Evolutionary conservation across 805 yeast genomes (phyloP).

Genomic region (Suhomyces emberorum): DNA sequence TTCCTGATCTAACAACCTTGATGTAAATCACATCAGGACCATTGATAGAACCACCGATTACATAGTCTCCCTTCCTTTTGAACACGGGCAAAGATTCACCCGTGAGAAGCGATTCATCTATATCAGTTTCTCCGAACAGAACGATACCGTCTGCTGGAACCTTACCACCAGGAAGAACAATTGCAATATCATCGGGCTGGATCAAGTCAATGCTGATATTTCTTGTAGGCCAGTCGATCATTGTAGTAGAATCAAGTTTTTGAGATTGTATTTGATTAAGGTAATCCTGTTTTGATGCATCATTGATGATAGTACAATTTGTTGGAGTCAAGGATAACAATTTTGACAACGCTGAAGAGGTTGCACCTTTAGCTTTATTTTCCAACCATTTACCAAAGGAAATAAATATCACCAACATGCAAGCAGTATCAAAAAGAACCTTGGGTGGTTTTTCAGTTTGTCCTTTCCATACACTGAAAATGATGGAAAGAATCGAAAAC

Average conservation of each 20-base stretch:
- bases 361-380: constrained; percentile 88
- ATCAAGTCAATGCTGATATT: constrained; percentile 70
- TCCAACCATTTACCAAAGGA: constrained; percentile 90
- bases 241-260: constrained; percentile 8
- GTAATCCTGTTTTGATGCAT: constrained; percentile 25
- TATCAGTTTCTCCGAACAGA: constrained; percentile 71
- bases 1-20: constrained; percentile 68
- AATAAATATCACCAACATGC: constrained; percentile 81
- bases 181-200: constrained; percentile 72
- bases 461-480: constrained; percentile 44
- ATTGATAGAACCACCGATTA: constrained; percentile 91
- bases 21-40: constrained; percentile 71
- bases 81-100: constrained; percentile 84
- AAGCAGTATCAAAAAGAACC: constrained; percentile 79
- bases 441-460: constrained; percentile 50
- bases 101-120: constrained; percentile 86
- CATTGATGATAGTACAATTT: constrained; percentile 60
- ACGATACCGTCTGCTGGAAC: constrained; percentile 91
- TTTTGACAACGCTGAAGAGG: constrained; percentile 82
- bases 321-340: constrained; percentile 80
- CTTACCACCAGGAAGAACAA: constrained; percentile 80
- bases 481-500: constrained; percentile 67
- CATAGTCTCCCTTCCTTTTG: constrained; percentile 56
- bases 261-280: constrained; percentile 7
- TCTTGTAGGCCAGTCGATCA: constrained; percentile 36